Base-by-base conservation (phyloP, 2,329 filamentous ascomycete genomes). In the Delphinella strobiligena region DNA sequence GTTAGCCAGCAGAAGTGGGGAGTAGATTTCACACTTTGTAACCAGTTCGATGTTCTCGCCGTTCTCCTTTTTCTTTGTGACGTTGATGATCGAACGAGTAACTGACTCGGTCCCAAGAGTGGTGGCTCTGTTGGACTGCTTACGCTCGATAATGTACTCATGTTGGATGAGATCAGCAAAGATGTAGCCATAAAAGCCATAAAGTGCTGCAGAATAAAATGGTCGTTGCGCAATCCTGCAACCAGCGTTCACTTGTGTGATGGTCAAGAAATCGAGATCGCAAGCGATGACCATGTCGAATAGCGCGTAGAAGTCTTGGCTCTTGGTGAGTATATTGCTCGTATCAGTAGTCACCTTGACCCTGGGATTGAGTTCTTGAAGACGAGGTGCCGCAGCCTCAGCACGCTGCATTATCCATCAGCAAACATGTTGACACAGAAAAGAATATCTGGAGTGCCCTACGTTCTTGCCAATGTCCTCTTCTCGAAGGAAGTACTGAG, bases 131-230 rank as follows among this genome's bases (percentile, higher is more conserved):
- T 96, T 96, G 42, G 82, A 79, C 47, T 81, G 79, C 45, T 85
- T 78, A 42, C 91, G 80, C 64, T 93, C 80, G 45, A 98, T 80
- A 44, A 91, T 77, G 55, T 86, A 98, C 52, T 88, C 80, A 59
- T 98, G 91, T 52, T 80, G 74, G 50, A 94, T 86, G 16, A 98
- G 72, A 59, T 98, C 91, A 42, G 83, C 82, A 59, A 98, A 98
- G 49, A 94, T 82, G 64, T 85, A 98, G 41, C 91, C 91, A 59
- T 93, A 96, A 57, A 94, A 74, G 36, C 91, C 91, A 56, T 95
- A 85, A 2, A 82, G 76, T 37, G 79, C 81, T 27, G 87, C 83
- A 8, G 86, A 86, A 61, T 98, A 98, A 61, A 95, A 95, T 9
- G 87, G 79, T 35, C 78, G 76, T 46, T 76, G 73, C 45, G 81